Evolutionary conservation across 2,329 filamentous ascomycete species (phyloP).

Genomic region (Eurotiales sp.): DNA sequence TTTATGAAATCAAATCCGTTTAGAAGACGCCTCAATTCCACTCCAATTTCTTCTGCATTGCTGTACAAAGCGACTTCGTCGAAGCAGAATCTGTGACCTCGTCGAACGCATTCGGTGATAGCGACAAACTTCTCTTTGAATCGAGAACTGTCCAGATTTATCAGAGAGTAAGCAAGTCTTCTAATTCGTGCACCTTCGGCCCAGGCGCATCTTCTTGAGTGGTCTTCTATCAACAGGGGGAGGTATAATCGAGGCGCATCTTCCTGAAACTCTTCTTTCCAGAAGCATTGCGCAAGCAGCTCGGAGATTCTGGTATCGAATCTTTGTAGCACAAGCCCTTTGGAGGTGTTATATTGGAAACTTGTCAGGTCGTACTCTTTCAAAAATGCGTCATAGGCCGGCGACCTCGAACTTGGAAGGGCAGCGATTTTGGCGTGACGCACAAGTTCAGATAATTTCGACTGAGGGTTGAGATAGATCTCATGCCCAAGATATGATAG

Average conservation of each 20-base stretch:
- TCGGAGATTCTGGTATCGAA: conserved; percentile 53
- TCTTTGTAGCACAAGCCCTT: conserved; percentile 14
- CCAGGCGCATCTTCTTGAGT: conserved; percentile 56
- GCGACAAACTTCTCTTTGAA: conserved; percentile 21
- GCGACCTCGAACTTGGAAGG: conserved; percentile 14
- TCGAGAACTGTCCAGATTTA: conserved; percentile 33
- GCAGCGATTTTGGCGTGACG: conserved; percentile 26
- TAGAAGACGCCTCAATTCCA: conserved; percentile 17
- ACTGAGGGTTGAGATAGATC: conserved; percentile 28
- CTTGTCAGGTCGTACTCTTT: conserved; percentile 32
- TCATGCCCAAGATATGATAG: conserved; percentile 40
- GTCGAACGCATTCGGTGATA: conserved; percentile 34
- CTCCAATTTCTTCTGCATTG: conserved; percentile 19
- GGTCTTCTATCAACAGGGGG: conserved; percentile 59
- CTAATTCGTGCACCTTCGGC: conserved; percentile 50
- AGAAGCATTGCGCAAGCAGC: conserved; percentile 44
- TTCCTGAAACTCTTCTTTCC: conserved; percentile 18
- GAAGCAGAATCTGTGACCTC: conserved; percentile 32
- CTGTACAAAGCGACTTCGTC: conserved; percentile 25
- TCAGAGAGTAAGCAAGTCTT: conserved; percentile 53
- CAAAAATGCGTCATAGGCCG: conserved; percentile 28
- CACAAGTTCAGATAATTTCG: conserved; percentile 28
- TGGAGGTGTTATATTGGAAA: not conserved
- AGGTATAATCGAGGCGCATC: conserved; percentile 55
- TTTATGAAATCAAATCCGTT: conserved; percentile 22